Base-by-base conservation (phyloP, 208 protist species). In the Crithidia expoeki region DNA sequence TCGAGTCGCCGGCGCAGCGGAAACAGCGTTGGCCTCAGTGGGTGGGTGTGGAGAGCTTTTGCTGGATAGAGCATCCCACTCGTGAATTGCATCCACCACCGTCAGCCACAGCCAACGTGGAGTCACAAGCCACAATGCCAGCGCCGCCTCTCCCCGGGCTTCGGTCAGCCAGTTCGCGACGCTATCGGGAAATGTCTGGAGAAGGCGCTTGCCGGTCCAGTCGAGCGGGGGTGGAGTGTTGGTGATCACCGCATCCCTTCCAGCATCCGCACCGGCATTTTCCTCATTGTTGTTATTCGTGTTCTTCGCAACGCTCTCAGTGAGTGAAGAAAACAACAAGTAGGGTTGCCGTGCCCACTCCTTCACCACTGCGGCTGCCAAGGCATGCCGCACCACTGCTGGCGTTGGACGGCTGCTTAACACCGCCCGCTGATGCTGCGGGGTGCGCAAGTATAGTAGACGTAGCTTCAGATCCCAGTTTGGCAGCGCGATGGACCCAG, bases 391-490 rank as follows among this genome's bases (percentile, higher is more conserved):
- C 36, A 27, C 42, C 32, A 72, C 70, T 4, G 40, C 68, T 0
- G 73, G 59, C 16, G 73, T 72, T 1, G 73, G 73, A 0, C 72
- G 78, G 44, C 57, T 73, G 19, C 49, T 79, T 14, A 83, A 62
- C n/a, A 83, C 72, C 5, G 72, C 78, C 10, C 78, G 78, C 14
- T 78, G 49, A 1, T 52, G 65, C 17, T 56, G 47, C 4, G 78
- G 78, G 19, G 74, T 76, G 38, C 62, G 71, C 36, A 83, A 51
- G 52, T 81, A 88, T 44, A 85, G 33, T 34, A 88, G 49, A 0
- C 80, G 80, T 27, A 80, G 36, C 56, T 57, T 64, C 57, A 82
- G 58, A 57, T 90, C 85, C 85, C 85, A 90, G 25, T 74, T 56
- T 1, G 69, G 76, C 1, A 68, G 42, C 11, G 75, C 58, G 28